phyloP scores from a whole-genome alignment of 73 alveolate genomes.

The Paramecium octaurelia region DNA sequence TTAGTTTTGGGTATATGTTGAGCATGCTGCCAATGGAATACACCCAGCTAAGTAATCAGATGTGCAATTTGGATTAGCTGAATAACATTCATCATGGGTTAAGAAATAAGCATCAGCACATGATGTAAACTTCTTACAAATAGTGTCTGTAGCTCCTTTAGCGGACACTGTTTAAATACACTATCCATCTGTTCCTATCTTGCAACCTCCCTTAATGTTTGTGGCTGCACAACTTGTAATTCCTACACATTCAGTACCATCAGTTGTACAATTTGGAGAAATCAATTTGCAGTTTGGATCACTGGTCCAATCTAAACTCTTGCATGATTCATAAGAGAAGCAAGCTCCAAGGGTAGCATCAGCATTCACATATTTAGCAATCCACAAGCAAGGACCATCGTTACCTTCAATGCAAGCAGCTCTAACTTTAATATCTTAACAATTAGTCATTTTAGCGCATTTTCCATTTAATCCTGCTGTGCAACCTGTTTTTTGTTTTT shows the following conservation, averaged over 20 bases:
- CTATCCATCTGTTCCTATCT: conserved; percentile 1
- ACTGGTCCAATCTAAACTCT: neutral
- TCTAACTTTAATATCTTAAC: neutral
- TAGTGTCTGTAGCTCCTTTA: neutral
- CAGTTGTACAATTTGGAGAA: conserved; percentile 19
- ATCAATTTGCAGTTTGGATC: neutral
- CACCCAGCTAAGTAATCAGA: neutral
- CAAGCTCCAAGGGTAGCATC: neutral
- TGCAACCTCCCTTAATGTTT: neutral
- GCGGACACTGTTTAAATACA: conserved; percentile 12
- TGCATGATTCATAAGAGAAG: neutral
- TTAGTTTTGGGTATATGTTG: neutral
- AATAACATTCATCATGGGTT: neutral
- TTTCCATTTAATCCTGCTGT: neutral
- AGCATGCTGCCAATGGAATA: neutral
- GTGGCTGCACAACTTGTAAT: neutral
- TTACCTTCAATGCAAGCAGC: neutral
- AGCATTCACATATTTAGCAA: neutral
- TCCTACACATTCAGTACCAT: neutral
- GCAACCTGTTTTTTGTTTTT: neutral
- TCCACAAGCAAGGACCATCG: conserved; percentile 16
- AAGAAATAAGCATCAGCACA: conserved; percentile 15
- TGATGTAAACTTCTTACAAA: neutral
- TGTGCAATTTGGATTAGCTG: neutral
- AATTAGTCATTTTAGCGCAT: neutral